Percentiles rank a stretch among this genome's conserved stretches.
phyloP scores from a whole-genome alignment of 2,329 filamentous ascomycete species.

The Calcarisporium arbuscula region DNA sequence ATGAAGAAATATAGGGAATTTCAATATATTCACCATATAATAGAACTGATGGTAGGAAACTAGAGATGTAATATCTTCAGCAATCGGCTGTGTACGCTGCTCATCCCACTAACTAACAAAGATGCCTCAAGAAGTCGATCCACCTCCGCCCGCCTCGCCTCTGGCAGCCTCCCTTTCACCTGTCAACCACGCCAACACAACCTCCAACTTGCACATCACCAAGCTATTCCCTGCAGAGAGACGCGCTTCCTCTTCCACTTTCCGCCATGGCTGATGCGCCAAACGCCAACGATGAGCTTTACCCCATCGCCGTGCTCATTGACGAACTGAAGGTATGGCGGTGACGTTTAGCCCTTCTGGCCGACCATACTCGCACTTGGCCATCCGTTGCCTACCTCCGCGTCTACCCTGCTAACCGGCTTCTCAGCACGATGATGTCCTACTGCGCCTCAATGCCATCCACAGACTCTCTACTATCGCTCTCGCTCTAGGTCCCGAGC shows the following conservation, averaged over 20 bases:
- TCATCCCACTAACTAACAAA: too few species aligned
- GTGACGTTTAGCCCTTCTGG: constrained; percentile 7
- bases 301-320: constrained; percentile 98
- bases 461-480: constrained; percentile 97
- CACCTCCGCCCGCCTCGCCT: too few species aligned
- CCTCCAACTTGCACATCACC: too few species aligned
- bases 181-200: too few species aligned
- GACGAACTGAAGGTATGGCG: constrained; percentile 91
- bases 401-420: constrained; percentile 10
- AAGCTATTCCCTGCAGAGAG: constrained; percentile 13
- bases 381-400: constrained; percentile 2
- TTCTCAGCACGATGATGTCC: constrained; percentile 89
- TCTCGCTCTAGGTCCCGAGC: constrained; percentile 88
- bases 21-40: too few species aligned
- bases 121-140: too few species aligned
- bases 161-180: too few species aligned
- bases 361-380: too few species aligned
- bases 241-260: constrained; percentile 25
- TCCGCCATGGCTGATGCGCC: constrained; percentile 80
- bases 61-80: too few species aligned
- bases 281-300: constrained; percentile 95
- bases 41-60: too few species aligned
- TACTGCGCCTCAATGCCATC: constrained; percentile 96
- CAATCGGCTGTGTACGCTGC: too few species aligned
- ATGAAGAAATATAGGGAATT: too few species aligned